These are phyloP conservation scores for Anastatica hierochuntica DNA, from an alignment of 345 rosid genomes.

Conservation along the genomic window DNA sequence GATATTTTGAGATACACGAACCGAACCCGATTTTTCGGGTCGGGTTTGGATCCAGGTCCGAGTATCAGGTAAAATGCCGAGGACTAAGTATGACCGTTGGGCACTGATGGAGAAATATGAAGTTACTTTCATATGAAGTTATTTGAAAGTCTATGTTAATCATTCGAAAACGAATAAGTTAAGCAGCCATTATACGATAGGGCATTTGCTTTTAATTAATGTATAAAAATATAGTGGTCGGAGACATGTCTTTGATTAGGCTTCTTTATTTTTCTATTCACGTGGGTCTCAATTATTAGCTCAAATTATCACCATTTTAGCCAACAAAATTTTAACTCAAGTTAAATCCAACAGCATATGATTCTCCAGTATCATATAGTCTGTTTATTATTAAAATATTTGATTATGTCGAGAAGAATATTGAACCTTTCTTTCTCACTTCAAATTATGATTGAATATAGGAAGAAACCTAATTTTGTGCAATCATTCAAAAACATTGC, in stretches of 20 bases:
- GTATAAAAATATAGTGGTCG: constrained; percentile 15
- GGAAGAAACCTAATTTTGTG: constrained; percentile 8
- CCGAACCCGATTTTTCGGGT: too few relatives aligned
- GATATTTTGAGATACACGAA: too few relatives aligned
- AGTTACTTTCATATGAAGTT: too few relatives aligned
- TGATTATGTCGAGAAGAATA: constrained; percentile 19
- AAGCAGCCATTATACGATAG: constrained; percentile 2
- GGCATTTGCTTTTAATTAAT: not conserved
- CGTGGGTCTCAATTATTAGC: constrained; percentile 26
- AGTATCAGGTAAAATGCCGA: too few relatives aligned
- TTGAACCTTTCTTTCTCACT: not conserved
- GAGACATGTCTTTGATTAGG: constrained; percentile 21
- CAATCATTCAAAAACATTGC: constrained; percentile 18
- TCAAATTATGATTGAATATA: too few relatives aligned
- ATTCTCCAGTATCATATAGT: constrained; percentile 1
- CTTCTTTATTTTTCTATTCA: not conserved
- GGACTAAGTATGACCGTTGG: too few relatives aligned
- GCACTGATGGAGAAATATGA: too few relatives aligned
- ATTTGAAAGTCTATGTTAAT: too few relatives aligned
- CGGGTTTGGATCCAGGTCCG: too few relatives aligned
- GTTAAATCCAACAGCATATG: constrained; percentile 16
- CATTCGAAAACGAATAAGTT: not conserved
- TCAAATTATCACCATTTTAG: not conserved
- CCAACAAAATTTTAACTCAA: not conserved
- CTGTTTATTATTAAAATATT: constrained; percentile 5